phyloP scores from a whole-genome alignment of 352 stramenopile species.

The Pythium insidiosum region DNA sequence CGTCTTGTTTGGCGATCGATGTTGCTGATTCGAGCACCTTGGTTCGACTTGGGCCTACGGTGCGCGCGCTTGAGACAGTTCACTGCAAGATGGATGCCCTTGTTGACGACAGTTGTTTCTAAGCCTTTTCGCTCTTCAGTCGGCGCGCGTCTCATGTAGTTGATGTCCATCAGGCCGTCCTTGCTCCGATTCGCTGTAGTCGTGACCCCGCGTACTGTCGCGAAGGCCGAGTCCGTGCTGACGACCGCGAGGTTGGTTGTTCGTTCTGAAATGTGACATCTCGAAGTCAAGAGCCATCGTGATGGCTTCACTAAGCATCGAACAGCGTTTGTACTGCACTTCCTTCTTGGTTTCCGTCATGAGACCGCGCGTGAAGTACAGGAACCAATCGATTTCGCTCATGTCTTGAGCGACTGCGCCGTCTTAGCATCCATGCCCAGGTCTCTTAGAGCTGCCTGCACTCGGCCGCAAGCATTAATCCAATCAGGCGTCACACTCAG shows the following conservation, averaged over 20 bases:
- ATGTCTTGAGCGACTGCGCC: too few relatives aligned
- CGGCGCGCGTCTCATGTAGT: not conserved
- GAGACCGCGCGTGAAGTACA: slow-evolving; percentile 4
- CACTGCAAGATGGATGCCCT: not conserved
- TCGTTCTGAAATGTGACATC: not conserved
- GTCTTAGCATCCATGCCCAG: too few relatives aligned
- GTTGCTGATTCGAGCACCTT: not conserved
- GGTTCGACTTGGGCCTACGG: not conserved
- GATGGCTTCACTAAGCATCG: slow-evolving; percentile 4
- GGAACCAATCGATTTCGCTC: slow-evolving; percentile 7
- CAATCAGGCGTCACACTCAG: too few relatives aligned
- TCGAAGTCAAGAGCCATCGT: slow-evolving; percentile 4
- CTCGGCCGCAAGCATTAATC: too few relatives aligned
- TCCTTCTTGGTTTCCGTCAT: slow-evolving; percentile 3
- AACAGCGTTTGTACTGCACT: slow-evolving; percentile 3
- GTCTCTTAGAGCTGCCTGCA: too few relatives aligned
- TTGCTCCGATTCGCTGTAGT: not conserved
- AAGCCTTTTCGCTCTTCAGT: not conserved
- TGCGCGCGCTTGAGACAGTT: not conserved
- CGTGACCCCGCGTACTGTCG: not conserved
- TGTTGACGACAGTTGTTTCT: not conserved
- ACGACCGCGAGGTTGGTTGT: not conserved
- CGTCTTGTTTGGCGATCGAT: not conserved
- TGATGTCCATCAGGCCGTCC: not conserved
- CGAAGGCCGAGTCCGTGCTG: not conserved